Evolutionary conservation across 2,329 filamentous ascomycete species (phyloP).

Genomic region (Pestalotiopsis sp.): DNA sequence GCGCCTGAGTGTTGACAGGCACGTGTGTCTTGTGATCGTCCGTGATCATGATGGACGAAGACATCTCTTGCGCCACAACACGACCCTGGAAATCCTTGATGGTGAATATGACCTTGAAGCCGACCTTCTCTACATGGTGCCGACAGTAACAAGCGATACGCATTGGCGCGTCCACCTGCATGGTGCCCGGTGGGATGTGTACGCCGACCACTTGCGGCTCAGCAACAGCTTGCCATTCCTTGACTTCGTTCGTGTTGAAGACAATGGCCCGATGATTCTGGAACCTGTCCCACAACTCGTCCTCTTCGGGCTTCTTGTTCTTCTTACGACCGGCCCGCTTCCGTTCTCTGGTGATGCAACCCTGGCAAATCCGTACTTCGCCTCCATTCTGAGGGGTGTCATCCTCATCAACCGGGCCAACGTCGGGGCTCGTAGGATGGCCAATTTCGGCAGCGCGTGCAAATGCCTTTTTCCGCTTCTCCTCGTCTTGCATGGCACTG

Average conservation of each 20-base stretch:
- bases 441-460: constrained; percentile 51
- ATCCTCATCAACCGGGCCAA: constrained; percentile 61
- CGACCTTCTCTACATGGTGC: constrained; percentile 90
- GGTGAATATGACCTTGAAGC: constrained; percentile 93
- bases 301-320: constrained; percentile 88
- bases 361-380: constrained; percentile 88
- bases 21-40: constrained; percentile 93
- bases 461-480: constrained; percentile 69
- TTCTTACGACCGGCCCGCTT: constrained; percentile 93
- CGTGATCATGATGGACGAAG: constrained; percentile 91
- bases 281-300: constrained; percentile 81
- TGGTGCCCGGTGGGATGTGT: constrained; percentile 49
- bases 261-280: constrained; percentile 83
- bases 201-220: constrained; percentile 50
- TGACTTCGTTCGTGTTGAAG: constrained; percentile 87
- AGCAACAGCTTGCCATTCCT: constrained; percentile 72
- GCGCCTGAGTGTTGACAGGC: constrained; percentile 26
- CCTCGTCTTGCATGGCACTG: constrained; percentile 80
- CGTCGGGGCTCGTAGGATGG: constrained; percentile 26
- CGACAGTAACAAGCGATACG: constrained; percentile 96
- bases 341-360: constrained; percentile 89
- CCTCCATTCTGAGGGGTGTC: constrained; percentile 82
- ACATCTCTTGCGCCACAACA: constrained; percentile 81
- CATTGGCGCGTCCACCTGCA: constrained; percentile 87
- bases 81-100: constrained; percentile 79